Base-by-base conservation (phyloP, 495 filamentous ascomycete species). In the Trypethelium eluteriae region DNA sequence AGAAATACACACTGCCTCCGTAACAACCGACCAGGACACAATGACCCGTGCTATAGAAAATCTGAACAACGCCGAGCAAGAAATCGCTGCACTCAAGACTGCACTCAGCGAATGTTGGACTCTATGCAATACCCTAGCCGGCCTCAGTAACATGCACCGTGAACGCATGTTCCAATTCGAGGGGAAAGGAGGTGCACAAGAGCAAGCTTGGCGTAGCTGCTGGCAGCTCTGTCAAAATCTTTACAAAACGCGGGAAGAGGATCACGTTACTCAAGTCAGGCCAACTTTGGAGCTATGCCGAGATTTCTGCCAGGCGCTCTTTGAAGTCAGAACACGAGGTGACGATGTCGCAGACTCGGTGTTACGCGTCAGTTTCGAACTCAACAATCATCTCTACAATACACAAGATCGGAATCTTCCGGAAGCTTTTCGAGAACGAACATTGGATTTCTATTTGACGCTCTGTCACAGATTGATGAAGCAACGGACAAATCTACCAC, bases 371-470 rank as follows among this genome's bases (percentile, higher is more conserved):
- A 95, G 91, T 80, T 96, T 96, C 72, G 92, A 96, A 76, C 83
- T 96, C 10, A 96, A 96, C 74, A 96, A 96, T 73, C 92, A 96
- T 75, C 79, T 96, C 11, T 96, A 91, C 76, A 96, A 93, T 75
- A 92, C 91, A 2, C 90, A 94, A 70, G 92, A 96, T 74, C 84
- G 90, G 57, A 87, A 84, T 62, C 81, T 96, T 14, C 92, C 92
- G 0, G 90, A 93, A 73, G 89, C 90, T 0, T 96, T 96, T 75
- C 85, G 89, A 53, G 92, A 96, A 75, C 81, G 92, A 62, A 96
- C 92, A 0, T 77, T 96, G 64, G 92, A 96, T 70, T 96, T 96
- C 70, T 96, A 96, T 73, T 90, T 96, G 68, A 96, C 92, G 0
- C 74, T 96, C 2, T 96, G 92, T 66, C 92, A 96, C 75, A 85